These are phyloP conservation scores for Coniochaeta pulveracea DNA, from an alignment of 2,329 filamentous ascomycete species.

Conservation along the genomic window DNA sequence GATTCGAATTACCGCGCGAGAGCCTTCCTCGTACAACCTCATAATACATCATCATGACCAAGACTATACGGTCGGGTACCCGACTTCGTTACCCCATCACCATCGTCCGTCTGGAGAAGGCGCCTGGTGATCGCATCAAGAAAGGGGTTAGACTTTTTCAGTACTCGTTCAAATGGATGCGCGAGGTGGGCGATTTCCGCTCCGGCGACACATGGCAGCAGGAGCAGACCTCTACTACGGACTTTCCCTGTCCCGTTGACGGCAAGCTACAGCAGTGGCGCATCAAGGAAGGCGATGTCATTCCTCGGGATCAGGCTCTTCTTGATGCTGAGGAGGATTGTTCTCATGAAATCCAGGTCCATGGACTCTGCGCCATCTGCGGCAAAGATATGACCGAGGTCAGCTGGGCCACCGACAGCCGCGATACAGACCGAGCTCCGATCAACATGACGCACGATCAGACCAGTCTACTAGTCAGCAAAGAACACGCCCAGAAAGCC, in stretches of 20 bases:
- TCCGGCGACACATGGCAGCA: constrained; percentile 51
- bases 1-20: background rate
- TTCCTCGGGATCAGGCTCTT: constrained; percentile 45
- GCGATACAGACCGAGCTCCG: constrained; percentile 74
- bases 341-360: constrained; percentile 81
- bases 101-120: constrained; percentile 73
- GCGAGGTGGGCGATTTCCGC: constrained; percentile 59
- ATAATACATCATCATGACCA: constrained; percentile 10
- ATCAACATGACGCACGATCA: constrained; percentile 96
- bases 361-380: constrained; percentile 82
- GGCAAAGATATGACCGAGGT: constrained; percentile 93
- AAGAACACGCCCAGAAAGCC: constrained; percentile 65
- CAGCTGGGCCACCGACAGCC: constrained; percentile 69
- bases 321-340: constrained; percentile 85
- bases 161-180: constrained; percentile 75
- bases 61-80: constrained; percentile 14
- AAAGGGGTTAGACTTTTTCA: constrained; percentile 71
- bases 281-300: constrained; percentile 54
- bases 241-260: constrained; percentile 76
- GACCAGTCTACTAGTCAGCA: constrained; percentile 73
- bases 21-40: background rate
- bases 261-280: constrained; percentile 70
- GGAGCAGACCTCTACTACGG: constrained; percentile 58
- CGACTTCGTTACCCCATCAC: constrained; percentile 67
- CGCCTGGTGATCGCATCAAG: constrained; percentile 61